Evolutionary conservation across 2,329 filamentous ascomycete genomes (phyloP).

Genomic region (Monilinia fructigena): DNA sequence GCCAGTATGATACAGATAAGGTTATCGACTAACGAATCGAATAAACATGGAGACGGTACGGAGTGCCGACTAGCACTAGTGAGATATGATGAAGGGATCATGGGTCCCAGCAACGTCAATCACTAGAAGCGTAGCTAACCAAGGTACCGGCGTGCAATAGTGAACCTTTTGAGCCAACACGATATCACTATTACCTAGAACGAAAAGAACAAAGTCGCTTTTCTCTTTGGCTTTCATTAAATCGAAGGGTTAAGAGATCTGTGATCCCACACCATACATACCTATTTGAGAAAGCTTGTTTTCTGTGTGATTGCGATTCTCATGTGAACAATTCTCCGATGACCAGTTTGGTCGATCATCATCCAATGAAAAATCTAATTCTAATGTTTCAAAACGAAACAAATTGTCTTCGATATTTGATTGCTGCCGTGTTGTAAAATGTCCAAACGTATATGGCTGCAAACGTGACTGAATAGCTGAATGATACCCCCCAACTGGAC

Average conservation of each 20-base stretch:
- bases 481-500: background rate
- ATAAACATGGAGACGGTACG: slow-evolving; percentile 2
- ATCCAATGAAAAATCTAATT: background rate
- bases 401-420: background rate
- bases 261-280: background rate
- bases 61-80: background rate
- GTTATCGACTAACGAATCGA: slow-evolving; percentile 6
- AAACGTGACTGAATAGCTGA: background rate
- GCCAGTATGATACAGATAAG: background rate
- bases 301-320: background rate
- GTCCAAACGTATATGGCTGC: background rate
- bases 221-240: background rate
- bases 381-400: slow-evolving; percentile 3
- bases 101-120: background rate
- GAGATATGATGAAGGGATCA: slow-evolving; percentile 14
- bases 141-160: background rate
- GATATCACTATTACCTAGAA: background rate
- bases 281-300: background rate
- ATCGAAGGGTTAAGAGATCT: background rate
- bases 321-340: background rate
- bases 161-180: background rate
- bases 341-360: background rate
- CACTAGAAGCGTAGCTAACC: background rate
- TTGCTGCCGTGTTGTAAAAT: background rate
- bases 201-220: background rate